Evolutionary conservation across 805 yeast species (phyloP).

Genomic region (Yarrowia divulgata): DNA sequence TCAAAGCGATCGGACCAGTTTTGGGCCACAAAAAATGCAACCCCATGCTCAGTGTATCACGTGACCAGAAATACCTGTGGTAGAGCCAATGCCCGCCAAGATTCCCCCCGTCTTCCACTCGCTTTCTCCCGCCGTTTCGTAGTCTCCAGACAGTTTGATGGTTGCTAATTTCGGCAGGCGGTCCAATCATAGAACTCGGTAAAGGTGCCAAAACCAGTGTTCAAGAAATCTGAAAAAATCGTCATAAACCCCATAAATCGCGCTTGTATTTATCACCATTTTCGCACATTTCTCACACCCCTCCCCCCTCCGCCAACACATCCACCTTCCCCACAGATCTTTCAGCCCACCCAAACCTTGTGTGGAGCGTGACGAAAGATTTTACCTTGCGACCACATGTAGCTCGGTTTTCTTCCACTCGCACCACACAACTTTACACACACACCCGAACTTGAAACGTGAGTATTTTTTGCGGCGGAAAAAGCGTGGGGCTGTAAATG

Average conservation of each 20-base stretch:
- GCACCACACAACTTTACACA: conserved; percentile 35
- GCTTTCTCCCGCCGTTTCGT: too few species aligned
- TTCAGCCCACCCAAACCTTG: conserved; percentile 39
- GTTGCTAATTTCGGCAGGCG: too few species aligned
- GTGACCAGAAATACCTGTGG: too few species aligned
- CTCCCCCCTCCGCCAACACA: too few species aligned
- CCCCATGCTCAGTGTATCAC: too few species aligned
- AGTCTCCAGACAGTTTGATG: background rate
- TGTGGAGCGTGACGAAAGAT: conserved; percentile 28
- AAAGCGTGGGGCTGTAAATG: background rate
- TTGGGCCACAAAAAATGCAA: too few species aligned
- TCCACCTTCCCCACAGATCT: conserved; percentile 26
- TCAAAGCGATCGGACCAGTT: too few species aligned
- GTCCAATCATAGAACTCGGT: too few species aligned
- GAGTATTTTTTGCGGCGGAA: conserved; percentile 6
- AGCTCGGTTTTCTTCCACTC: conserved; percentile 35
- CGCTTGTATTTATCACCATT: background rate
- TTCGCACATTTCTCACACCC: background rate
- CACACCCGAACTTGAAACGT: conserved; percentile 31
- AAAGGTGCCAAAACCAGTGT: background rate
- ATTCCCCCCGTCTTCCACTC: too few species aligned
- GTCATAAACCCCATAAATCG: background rate
- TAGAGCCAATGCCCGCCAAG: too few species aligned
- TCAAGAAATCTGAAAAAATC: background rate
- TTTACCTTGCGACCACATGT: conserved; percentile 33